These are phyloP conservation scores for Trematosphaeria pertusa DNA, from an alignment of 2,329 filamentous ascomycete species.

Conservation along the genomic window DNA sequence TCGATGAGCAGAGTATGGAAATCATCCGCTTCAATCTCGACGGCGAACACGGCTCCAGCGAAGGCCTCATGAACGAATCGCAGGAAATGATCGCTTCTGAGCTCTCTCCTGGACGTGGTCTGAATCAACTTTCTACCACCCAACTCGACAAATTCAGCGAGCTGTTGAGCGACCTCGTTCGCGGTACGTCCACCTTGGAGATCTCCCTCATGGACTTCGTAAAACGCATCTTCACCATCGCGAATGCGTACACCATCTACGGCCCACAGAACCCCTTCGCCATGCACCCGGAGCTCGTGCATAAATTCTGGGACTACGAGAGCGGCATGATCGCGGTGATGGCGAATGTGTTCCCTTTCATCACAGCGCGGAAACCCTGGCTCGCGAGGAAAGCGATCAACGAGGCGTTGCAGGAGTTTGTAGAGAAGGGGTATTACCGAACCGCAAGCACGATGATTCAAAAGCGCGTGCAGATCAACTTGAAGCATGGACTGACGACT, in stretches of 20 bases:
- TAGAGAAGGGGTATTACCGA: conserved; percentile 28
- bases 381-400: conserved; percentile 33
- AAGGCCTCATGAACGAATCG: conserved; percentile 21
- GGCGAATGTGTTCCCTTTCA: conserved; percentile 39
- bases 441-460: conserved; percentile 29
- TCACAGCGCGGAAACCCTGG: conserved; percentile 49
- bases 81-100: conserved; percentile 15
- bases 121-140: conserved; percentile 37
- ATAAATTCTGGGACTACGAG: conserved; percentile 52
- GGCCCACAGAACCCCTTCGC: conserved; percentile 52
- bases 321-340: conserved; percentile 39
- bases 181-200: conserved; percentile 40
- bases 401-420: conserved; percentile 27
- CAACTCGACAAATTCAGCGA: conserved; percentile 41
- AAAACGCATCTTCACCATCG: conserved; percentile 45
- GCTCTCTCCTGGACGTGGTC: conserved; percentile 20
- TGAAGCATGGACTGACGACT: conserved; percentile 20
- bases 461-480: conserved; percentile 26
- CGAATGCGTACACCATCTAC: conserved; percentile 51
- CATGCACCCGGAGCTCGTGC: conserved; percentile 36
- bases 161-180: conserved; percentile 44
- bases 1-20: conserved; percentile 19
- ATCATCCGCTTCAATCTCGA: conserved; percentile 33
- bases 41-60: conserved; percentile 21
- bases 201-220: conserved; percentile 21